Conservation (phyloP, 2,329 filamentous ascomycete species). For the Penicillium concentricum region DNA sequence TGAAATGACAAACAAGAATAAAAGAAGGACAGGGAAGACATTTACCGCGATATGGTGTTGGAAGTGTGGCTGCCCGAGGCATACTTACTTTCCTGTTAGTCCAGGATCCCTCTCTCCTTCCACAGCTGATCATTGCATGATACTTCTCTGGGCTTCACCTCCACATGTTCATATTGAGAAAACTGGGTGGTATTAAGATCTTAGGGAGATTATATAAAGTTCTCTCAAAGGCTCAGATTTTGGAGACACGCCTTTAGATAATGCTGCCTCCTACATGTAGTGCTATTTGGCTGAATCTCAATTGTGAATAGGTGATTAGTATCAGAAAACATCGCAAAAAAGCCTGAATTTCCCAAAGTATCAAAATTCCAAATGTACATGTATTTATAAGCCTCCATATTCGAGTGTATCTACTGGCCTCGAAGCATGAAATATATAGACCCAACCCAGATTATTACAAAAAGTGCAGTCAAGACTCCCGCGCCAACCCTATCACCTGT, state of each 20-base stretch:
- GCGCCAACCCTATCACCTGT: slow-evolving; percentile 34
- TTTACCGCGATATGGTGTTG: background rate
- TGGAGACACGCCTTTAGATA: background rate
- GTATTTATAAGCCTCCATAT: background rate
- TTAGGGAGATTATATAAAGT: background rate
- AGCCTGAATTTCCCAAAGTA: background rate
- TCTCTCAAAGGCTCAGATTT: background rate
- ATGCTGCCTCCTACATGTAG: too few relatives aligned
- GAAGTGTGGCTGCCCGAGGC: background rate
- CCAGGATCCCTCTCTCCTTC: background rate
- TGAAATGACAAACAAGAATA: background rate
- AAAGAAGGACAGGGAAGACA: too few relatives aligned
- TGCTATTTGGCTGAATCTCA: background rate
- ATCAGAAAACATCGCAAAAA: background rate
- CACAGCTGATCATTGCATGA: background rate
- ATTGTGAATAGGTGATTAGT: background rate
- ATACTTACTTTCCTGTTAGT: background rate
- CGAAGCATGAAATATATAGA: background rate
- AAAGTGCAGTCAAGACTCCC: slow-evolving; percentile 30
- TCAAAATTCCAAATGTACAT: background rate
- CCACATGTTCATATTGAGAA: too few relatives aligned
- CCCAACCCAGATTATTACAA: slow-evolving; percentile 11
- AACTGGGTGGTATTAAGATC: too few relatives aligned
- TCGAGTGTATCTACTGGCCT: background rate
- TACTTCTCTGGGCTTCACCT: background rate